Percentiles rank a stretch among this genome's conserved stretches.
phyloP scores from a whole-genome alignment of 2,329 filamentous ascomycete genomes.

The Stenocarpella maydis region DNA sequence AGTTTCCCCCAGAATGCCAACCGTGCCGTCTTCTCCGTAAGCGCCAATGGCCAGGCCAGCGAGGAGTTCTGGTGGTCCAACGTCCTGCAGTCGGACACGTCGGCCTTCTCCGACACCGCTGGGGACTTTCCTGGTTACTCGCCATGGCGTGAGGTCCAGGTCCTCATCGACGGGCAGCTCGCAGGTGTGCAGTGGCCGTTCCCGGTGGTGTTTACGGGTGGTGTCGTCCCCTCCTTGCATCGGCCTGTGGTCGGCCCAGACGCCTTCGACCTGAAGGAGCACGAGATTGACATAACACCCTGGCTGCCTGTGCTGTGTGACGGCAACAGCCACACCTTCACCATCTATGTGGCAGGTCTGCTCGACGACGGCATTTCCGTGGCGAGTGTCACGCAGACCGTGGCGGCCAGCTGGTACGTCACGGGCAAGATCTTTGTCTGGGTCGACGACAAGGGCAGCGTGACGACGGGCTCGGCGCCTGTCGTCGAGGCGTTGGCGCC shows the following conservation, averaged over 20 bases:
- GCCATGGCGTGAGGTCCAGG: slow-evolving; percentile 79
- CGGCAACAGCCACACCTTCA: slow-evolving; percentile 69
- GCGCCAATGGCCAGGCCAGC: slow-evolving; percentile 75
- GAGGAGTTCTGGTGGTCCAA: slow-evolving; percentile 92
- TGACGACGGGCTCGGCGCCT: slow-evolving; percentile 59
- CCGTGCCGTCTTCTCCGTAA: slow-evolving; percentile 77
- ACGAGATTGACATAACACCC: slow-evolving; percentile 83
- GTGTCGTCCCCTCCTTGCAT: slow-evolving; percentile 78
- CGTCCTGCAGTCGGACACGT: slow-evolving; percentile 67
- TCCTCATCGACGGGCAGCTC: slow-evolving; percentile 75
- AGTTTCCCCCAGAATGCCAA: slow-evolving; percentile 70
- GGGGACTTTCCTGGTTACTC: slow-evolving; percentile 71
- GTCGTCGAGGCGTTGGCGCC: slow-evolving; percentile 48
- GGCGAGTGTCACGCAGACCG: slow-evolving; percentile 60
- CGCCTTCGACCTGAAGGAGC: slow-evolving; percentile 79
- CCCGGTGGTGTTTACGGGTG: slow-evolving; percentile 85
- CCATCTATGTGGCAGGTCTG: slow-evolving; percentile 72
- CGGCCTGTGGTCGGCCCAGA: slow-evolving; percentile 80
- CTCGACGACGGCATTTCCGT: slow-evolving; percentile 60
- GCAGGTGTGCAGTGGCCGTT: slow-evolving; percentile 84
- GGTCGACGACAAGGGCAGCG: slow-evolving; percentile 58
- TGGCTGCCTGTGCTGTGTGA: slow-evolving; percentile 77
- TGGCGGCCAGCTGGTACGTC: slow-evolving; percentile 77
- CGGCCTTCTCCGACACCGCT: slow-evolving; percentile 64
- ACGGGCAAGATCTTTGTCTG: slow-evolving; percentile 83